Evolutionary conservation across 2,329 filamentous ascomycete genomes (phyloP).

Genomic region (Pleoardoris graminearum): DNA sequence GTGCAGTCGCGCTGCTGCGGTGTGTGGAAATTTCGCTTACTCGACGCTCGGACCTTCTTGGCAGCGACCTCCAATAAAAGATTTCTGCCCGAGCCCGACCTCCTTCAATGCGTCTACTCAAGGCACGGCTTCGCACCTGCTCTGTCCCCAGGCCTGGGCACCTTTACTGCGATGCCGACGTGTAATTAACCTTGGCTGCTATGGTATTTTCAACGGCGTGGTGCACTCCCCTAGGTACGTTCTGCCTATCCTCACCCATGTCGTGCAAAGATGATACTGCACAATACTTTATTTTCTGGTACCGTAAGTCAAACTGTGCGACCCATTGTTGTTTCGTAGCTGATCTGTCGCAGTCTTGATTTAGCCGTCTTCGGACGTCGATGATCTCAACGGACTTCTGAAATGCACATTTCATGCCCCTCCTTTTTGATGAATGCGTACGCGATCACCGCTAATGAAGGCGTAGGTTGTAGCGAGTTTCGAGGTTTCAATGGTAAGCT

Average conservation of each 20-base stretch:
- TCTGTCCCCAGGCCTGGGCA: too few species aligned
- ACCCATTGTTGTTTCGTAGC: neutral
- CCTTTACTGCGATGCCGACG: too few species aligned
- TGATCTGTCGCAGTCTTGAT: slow-evolving; percentile 1
- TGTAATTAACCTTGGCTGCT: too few species aligned
- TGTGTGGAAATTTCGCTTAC: slow-evolving; percentile 15
- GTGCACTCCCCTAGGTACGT: slow-evolving; percentile 44
- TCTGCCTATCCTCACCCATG: too few species aligned
- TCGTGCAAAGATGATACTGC: slow-evolving; percentile 70
- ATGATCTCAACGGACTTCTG: slow-evolving; percentile 47
- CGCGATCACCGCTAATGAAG: neutral
- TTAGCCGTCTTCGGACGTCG: slow-evolving; percentile 24
- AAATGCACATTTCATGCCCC: slow-evolving; percentile 14
- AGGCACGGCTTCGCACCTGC: too few species aligned
- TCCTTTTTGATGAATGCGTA: neutral
- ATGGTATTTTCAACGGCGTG: too few species aligned
- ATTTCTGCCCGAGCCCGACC: slow-evolving; percentile 3
- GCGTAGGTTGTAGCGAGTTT: neutral
- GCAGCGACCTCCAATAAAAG: slow-evolving; percentile 12
- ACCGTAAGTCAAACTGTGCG: slow-evolving; percentile 3
- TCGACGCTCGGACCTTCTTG: slow-evolving; percentile 25
- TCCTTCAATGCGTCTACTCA: too few species aligned
- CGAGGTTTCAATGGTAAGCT: neutral
- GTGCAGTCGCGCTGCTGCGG: neutral
- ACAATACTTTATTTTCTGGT: slow-evolving; percentile 63